phyloP scores from a whole-genome alignment of 2,329 filamentous ascomycete genomes.

The Zopfia rhizophila region DNA sequence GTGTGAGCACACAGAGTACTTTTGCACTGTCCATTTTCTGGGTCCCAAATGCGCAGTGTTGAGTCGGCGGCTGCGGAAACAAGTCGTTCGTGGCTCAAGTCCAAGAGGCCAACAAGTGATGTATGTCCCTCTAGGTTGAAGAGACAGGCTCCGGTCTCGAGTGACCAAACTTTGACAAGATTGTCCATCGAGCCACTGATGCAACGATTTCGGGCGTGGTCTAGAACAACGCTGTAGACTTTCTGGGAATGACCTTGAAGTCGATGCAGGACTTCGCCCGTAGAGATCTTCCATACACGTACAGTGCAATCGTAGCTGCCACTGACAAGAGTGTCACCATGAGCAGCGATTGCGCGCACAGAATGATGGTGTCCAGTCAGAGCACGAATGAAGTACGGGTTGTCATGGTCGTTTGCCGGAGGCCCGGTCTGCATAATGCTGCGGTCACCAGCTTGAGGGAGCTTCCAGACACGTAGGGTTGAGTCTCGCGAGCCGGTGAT shows the following conservation, averaged over 20 bases:
- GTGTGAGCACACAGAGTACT: constrained; percentile 92
- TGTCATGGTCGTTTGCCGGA: constrained; percentile 78
- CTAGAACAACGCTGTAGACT: constrained; percentile 96
- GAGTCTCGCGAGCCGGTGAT: constrained; percentile 98
- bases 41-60: constrained; percentile 96
- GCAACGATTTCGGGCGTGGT: constrained; percentile 90
- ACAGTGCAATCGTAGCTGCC: constrained; percentile 97
- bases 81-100: constrained; percentile 87
- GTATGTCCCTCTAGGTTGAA: constrained; percentile 93
- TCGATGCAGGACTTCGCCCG: constrained; percentile 85
- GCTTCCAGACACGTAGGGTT: constrained; percentile 91
- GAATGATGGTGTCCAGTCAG: constrained; percentile 90
- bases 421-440: constrained; percentile 83
- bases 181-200: constrained; percentile 99
- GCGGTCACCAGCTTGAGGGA: constrained; percentile 82
- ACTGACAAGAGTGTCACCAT: constrained; percentile 95
- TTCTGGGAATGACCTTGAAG: constrained; percentile 90
- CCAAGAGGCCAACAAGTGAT: constrained; percentile 89
- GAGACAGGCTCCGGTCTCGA: constrained; percentile 84
- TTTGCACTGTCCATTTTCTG: constrained; percentile 89
- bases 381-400: constrained; percentile 92
- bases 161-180: constrained; percentile 95
- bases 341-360: constrained; percentile 92
- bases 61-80: constrained; percentile 96
- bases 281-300: constrained; percentile 97